These are phyloP conservation scores for Phytophthora sojae DNA, from an alignment of 352 stramenopile genomes.

Conservation along the genomic window DNA sequence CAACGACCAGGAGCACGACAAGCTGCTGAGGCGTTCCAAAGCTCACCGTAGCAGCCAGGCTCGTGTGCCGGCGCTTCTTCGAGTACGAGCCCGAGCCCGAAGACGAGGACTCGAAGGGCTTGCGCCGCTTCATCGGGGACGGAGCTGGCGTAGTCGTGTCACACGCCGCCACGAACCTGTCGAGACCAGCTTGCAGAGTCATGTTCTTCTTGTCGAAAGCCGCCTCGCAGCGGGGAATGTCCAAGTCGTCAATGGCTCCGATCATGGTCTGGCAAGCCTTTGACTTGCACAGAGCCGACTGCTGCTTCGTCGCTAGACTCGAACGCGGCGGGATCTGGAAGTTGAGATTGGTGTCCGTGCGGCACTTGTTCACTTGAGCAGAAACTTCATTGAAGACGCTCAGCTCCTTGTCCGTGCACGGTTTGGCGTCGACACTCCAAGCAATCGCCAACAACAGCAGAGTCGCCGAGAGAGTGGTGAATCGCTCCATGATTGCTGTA, in stretches of 20 bases:
- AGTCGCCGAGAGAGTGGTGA: conserved; percentile 4
- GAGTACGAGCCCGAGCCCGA: conserved; percentile 27
- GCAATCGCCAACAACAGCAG: conserved; percentile 24
- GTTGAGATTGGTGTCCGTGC: conserved; percentile 43
- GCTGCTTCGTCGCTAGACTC: conserved; percentile 39
- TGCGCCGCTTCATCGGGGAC: conserved; percentile 55
- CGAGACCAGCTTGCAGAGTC: conserved; percentile 58
- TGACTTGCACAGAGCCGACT: conserved; percentile 49
- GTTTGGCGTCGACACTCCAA: conserved; percentile 9
- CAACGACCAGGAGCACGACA: conserved; percentile 16
- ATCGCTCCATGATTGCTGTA: conserved; percentile 21
- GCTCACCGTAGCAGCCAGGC: conserved; percentile 15
- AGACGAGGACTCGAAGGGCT: conserved; percentile 35
- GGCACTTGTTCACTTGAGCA: conserved; percentile 47
- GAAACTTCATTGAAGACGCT: conserved; percentile 56
- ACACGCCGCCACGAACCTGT: conserved; percentile 54
- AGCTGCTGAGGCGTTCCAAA: conserved; percentile 34
- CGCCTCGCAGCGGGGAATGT: conserved; percentile 59
- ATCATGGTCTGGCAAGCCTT: conserved; percentile 62
- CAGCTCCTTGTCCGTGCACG: conserved; percentile 50
- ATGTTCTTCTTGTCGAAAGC: conserved; percentile 57
- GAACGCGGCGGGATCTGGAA: conserved; percentile 49
- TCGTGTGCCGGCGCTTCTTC: conserved; percentile 25
- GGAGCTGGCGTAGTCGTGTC: conserved; percentile 44
- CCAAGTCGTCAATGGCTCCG: conserved; percentile 60